phyloP scores from a whole-genome alignment of 2,329 filamentous ascomycete genomes.

The Nemania sp. region DNA sequence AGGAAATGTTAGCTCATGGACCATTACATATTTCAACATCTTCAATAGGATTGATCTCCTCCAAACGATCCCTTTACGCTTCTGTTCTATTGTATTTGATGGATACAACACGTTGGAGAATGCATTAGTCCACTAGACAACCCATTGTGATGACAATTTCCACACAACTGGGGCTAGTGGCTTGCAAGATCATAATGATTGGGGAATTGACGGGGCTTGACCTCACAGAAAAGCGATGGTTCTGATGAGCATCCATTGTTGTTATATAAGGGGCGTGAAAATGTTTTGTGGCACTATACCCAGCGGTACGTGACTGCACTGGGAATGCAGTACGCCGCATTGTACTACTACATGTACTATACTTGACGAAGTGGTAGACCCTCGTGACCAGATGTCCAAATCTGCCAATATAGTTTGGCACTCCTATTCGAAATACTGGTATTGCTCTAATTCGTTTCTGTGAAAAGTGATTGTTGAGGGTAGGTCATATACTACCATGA shows the following conservation, averaged over 20 bases:
- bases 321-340: constrained; percentile 9
- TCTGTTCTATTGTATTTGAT: background rate
- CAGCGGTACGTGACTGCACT: constrained; percentile 13
- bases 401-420: too few species aligned
- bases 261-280: constrained; percentile 13
- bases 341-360: constrained; percentile 23
- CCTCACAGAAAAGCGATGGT: background rate
- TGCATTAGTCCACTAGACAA: background rate
- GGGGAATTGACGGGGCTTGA: background rate
- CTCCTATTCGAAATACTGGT: too few species aligned
- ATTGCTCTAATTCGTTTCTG: background rate
- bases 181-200: background rate
- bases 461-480: too few species aligned
- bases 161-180: background rate
- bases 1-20: constrained; percentile 5
- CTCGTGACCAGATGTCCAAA: background rate
- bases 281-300: constrained; percentile 21
- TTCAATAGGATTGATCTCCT: background rate
- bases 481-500: too few species aligned
- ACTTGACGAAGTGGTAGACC: constrained; percentile 12
- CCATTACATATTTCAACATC: constrained; percentile 1
- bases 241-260: background rate
- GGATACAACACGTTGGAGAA: background rate
- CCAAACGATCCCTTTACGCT: too few species aligned
- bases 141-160: background rate